A percentile compares a stretch with the other conserved stretches of the same genome.
These are phyloP conservation scores for Fusarium sp. DNA, from an alignment of 2,329 filamentous ascomycete species.

Conservation along the genomic window DNA sequence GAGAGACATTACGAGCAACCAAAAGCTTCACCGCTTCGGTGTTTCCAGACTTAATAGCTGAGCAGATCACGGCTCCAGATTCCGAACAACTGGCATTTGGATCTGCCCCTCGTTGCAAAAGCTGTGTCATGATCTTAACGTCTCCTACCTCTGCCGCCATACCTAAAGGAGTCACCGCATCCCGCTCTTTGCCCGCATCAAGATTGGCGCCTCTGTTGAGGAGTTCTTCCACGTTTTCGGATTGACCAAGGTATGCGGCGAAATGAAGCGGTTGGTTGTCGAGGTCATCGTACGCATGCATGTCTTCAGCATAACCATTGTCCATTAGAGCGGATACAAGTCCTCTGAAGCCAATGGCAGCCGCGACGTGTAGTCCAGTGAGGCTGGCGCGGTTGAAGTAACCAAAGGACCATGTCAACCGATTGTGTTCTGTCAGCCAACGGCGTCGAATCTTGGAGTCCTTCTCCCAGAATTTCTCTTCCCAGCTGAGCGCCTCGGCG, in stretches of 20 bases:
- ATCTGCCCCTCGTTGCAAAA: conserved; percentile 53
- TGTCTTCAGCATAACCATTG: conserved; percentile 53
- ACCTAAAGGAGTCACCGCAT: conserved; percentile 52
- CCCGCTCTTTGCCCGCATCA: conserved; percentile 49
- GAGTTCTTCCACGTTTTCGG: conserved; percentile 27
- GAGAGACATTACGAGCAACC: conserved; percentile 53
- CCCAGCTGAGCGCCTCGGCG: conserved; percentile 54
- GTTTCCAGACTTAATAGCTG: conserved; percentile 57
- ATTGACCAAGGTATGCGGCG: conserved; percentile 24
- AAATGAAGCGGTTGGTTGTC: conserved; percentile 23
- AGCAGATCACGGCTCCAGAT: conserved; percentile 53
- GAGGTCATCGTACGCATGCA: conserved; percentile 47
- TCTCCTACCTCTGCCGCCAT: conserved; percentile 55
- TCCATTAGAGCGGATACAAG: conserved; percentile 54
- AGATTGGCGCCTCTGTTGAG: conserved; percentile 22
- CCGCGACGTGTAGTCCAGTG: conserved; percentile 54
- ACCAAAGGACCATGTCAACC: conserved; percentile 49
- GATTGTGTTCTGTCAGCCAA: conserved; percentile 53
- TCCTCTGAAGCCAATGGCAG: conserved; percentile 54
- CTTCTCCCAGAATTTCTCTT: conserved; percentile 54
- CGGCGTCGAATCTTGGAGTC: conserved; percentile 52
- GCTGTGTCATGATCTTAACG: conserved; percentile 55
- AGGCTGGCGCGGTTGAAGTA: conserved; percentile 48
- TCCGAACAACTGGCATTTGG: conserved; percentile 48
- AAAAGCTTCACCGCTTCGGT: conserved; percentile 55